Percentiles rank a stretch among this genome's conserved stretches.
phyloP scores from a whole-genome alignment of 441 rosid species.

The Arabidopsis lyrata region DNA sequence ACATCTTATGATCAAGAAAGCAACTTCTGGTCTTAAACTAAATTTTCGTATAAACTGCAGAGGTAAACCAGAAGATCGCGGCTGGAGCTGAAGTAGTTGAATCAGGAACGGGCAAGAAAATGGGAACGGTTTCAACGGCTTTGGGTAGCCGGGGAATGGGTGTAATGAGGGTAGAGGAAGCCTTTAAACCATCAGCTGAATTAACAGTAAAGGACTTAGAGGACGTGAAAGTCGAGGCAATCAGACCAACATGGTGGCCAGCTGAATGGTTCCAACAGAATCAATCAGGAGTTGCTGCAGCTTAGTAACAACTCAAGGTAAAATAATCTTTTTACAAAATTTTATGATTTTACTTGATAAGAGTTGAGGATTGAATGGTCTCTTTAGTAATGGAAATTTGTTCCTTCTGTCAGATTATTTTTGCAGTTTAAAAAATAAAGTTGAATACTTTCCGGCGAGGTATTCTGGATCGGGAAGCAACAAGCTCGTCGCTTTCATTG shows the following conservation, averaged over 20 bases:
- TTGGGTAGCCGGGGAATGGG: slow-evolving; percentile 82
- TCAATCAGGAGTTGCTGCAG: slow-evolving; percentile 36
- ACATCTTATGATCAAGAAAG: slow-evolving; percentile 7
- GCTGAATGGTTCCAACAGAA: slow-evolving; percentile 71
- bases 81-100: slow-evolving; percentile 75
- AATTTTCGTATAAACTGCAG: slow-evolving; percentile 41
- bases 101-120: slow-evolving; percentile 65
- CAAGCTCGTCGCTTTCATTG: slow-evolving; percentile 27
- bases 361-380: background rate
- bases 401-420: background rate
- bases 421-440: slow-evolving; percentile 29
- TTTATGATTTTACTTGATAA: slow-evolving; percentile 3
- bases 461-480: slow-evolving; percentile 17
- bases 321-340: background rate
- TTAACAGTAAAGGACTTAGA: slow-evolving; percentile 59
- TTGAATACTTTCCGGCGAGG: slow-evolving; percentile 16
- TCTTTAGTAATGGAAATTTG: slow-evolving; percentile 9
- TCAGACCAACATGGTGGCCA: slow-evolving; percentile 94
- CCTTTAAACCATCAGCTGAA: slow-evolving; percentile 54
- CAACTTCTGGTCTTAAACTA: background rate
- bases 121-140: slow-evolving; percentile 70
- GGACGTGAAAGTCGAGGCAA: slow-evolving; percentile 67
- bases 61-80: slow-evolving; percentile 58
- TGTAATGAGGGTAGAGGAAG: slow-evolving; percentile 72
- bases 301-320: slow-evolving; percentile 13